Percentiles rank a stretch among this genome's conserved stretches.
These are phyloP conservation scores for Poterioochromonas sp. DNA, from an alignment of 352 stramenopile species.

Conservation along the genomic window DNA sequence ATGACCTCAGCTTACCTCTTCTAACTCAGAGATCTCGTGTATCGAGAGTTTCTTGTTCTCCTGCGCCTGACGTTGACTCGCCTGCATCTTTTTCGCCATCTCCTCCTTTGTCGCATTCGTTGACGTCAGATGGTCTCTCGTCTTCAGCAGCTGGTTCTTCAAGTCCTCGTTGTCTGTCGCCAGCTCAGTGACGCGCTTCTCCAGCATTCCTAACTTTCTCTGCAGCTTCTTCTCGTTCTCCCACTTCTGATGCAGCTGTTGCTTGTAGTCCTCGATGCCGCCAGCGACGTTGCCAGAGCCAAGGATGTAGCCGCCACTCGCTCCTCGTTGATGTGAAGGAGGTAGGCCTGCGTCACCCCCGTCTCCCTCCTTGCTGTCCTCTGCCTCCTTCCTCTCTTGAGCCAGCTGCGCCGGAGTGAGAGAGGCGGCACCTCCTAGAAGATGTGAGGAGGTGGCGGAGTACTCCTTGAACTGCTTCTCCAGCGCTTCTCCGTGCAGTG, in stretches of 20 bases:
- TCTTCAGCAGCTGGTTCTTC: conserved; percentile 47
- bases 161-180: conserved; percentile 51
- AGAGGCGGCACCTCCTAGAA: no score
- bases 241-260: conserved; percentile 42
- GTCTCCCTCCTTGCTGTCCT: no score
- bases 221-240: conserved; percentile 62
- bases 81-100: conserved; percentile 47
- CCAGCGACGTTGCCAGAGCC: neutral
- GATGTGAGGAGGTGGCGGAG: no score
- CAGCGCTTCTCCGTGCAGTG: no score
- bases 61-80: conserved; percentile 31
- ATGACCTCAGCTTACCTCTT: conserved; percentile 30
- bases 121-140: no score
- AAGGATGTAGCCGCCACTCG: conserved; percentile 24
- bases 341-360: no score
- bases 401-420: no score
- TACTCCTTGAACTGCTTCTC: no score
- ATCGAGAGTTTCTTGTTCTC: neutral
- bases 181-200: conserved; percentile 59
- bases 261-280: neutral
- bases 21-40: conserved; percentile 10
- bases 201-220: conserved; percentile 55
- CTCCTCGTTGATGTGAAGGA: conserved; percentile 37
- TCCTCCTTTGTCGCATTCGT: conserved; percentile 48
- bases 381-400: no score